Percentiles rank a stretch among this genome's conserved stretches.
phyloP scores from a whole-genome alignment of 2,329 filamentous ascomycete species.

The Leptographium flavum region DNA sequence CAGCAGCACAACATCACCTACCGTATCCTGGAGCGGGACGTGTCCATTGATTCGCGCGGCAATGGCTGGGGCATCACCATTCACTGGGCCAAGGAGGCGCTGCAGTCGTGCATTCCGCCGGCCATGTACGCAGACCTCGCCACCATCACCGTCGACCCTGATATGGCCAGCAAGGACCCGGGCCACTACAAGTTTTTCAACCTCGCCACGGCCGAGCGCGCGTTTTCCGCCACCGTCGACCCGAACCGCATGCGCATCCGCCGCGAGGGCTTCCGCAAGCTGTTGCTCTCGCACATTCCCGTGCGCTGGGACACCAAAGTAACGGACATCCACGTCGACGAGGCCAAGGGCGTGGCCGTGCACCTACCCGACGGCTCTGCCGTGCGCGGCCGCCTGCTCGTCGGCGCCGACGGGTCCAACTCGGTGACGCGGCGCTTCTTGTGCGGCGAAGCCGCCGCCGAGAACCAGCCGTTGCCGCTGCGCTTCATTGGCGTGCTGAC shows the following conservation, averaged over 20 bases:
- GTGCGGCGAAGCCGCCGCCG: not conserved
- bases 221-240: too few species aligned
- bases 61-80: conserved; percentile 2
- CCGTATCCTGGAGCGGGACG: conserved; percentile 1
- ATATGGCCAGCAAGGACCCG: not conserved
- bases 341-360: too few species aligned
- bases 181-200: conserved; percentile 2
- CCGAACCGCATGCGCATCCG: too few species aligned
- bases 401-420: too few species aligned
- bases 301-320: too few species aligned
- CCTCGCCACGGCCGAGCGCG: conserved; percentile 1
- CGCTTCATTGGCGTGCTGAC: not conserved
- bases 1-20: not conserved
- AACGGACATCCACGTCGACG: too few species aligned
- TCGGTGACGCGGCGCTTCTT: too few species aligned
- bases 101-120: not conserved
- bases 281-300: too few species aligned
- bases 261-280: too few species aligned
- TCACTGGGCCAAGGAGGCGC: conserved; percentile 1
- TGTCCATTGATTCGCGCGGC: not conserved
- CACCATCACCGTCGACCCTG: conserved; percentile 1
- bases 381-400: too few species aligned
- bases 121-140: not conserved
- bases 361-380: too few species aligned
- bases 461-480: not conserved